Conservation (phyloP, 805 yeast species). For the Lipomyces starkeyi region DNA sequence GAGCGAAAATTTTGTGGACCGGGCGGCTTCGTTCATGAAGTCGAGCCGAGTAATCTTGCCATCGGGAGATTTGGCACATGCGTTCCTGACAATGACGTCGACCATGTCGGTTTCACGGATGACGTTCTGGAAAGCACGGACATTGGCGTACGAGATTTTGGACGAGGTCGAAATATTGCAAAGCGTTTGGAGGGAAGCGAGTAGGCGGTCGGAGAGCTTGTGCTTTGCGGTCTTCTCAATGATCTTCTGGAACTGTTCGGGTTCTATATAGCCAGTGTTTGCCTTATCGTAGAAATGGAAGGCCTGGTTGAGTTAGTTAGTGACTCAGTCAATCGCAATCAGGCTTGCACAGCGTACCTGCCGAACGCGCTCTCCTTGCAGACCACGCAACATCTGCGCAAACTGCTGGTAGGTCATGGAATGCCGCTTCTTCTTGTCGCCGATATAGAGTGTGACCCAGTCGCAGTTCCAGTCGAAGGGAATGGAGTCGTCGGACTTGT, state of each 20-base stretch:
- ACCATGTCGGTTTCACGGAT: constrained; percentile 52
- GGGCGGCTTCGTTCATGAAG: constrained; percentile 51
- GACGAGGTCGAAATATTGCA: constrained; percentile 44
- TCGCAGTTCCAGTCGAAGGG: constrained; percentile 53
- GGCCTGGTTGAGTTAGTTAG: constrained; percentile 38
- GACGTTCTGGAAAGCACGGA: constrained; percentile 53
- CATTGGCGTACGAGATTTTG: constrained; percentile 51
- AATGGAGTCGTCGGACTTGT: constrained; percentile 47
- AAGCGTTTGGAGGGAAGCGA: constrained; percentile 49
- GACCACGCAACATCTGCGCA: constrained; percentile 54
- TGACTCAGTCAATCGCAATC: background rate
- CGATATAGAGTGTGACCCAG: constrained; percentile 52
- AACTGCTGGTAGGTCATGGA: constrained; percentile 51
- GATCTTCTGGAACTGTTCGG: constrained; percentile 50
- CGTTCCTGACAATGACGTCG: constrained; percentile 47
- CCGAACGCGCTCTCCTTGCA: constrained; percentile 54
- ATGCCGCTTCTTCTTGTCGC: constrained; percentile 48
- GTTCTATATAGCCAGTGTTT: constrained; percentile 50
- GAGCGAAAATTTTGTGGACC: constrained; percentile 49
- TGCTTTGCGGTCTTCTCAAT: constrained; percentile 49
- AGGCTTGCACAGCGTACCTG: constrained; percentile 39
- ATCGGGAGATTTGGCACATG: constrained; percentile 44
- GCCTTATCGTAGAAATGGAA: constrained; percentile 48
- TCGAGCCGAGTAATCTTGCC: constrained; percentile 49
- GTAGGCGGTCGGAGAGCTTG: constrained; percentile 50